Evolutionary conservation across 192 early-diverging fungal genomes (phyloP), one percentile per base, ranked within the genome.

Genomic region (Radiomyces spectabilis): DNA sequence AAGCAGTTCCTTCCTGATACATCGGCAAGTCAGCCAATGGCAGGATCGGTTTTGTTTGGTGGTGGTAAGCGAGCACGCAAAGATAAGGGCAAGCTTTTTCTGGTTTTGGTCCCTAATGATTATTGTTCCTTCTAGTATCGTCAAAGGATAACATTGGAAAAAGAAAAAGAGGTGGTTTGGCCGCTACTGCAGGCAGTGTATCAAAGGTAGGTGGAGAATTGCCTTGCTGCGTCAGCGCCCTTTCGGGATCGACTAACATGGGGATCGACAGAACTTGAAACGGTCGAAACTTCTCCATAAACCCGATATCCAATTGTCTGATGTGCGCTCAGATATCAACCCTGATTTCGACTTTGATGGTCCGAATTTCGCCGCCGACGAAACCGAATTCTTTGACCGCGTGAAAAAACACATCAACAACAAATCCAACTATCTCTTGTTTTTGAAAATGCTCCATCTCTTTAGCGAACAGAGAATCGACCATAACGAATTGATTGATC

Each of bases 1-100:
- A 95, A 95, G 71, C 92, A 93, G 57, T 97, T 99, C 63, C 59
- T 99, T 40, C 96, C 96, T 0, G 94, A 98, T 56, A 86, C 79
- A 8, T 73, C 69, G 50, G 82, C n/a, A n/a, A 51, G 85, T 80
- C 1, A n/a, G n/a, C n/a, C n/a, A n/a, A n/a, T n/a, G n/a, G n/a
- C n/a, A n/a, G n/a, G n/a, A n/a, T n/a, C n/a, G n/a, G n/a, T n/a
- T n/a, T n/a, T n/a, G n/a, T n/a, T n/a, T n/a, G n/a, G n/a, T n/a
- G n/a, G n/a, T n/a, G n/a, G n/a, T n/a, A n/a, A n/a, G n/a, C n/a
- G n/a, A n/a, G n/a, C n/a, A n/a, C n/a, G n/a, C n/a, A n/a, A n/a
- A n/a, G n/a, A n/a, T n/a, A n/a, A n/a, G n/a, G n/a, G n/a, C n/a
- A n/a, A n/a, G n/a, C n/a, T n/a, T n/a, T n/a, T n/a, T n/a, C n/a